These are phyloP conservation scores for Xylariaceae sp. DNA, from an alignment of 2,329 filamentous ascomycete species.

Conservation along the genomic window DNA sequence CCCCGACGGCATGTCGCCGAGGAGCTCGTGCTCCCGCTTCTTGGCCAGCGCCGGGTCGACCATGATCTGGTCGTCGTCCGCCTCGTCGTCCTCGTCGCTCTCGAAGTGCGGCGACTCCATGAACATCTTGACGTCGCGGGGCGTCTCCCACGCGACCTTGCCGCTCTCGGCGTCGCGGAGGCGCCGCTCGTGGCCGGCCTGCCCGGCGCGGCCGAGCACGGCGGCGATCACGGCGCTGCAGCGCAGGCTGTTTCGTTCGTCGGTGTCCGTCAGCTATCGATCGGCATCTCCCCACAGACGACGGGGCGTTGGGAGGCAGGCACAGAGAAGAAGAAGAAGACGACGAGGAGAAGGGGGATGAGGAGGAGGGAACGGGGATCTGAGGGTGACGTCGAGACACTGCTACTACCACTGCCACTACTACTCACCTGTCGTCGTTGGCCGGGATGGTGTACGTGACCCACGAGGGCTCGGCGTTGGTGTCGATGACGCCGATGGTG, in stretches of 20 bases:
- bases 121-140: constrained; percentile 33
- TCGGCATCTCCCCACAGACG: too few relatives aligned
- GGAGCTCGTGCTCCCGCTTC: too few relatives aligned
- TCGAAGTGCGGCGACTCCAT: too few relatives aligned
- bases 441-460: constrained; percentile 95
- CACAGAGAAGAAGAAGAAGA: neutral
- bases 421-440: constrained; percentile 82
- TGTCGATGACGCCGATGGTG: constrained; percentile 92
- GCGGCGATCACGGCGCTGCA: constrained; percentile 75
- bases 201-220: constrained; percentile 75
- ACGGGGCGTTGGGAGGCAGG: neutral
- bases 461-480: constrained; percentile 83
- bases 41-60: too few relatives aligned
- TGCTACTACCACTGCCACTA: too few relatives aligned
- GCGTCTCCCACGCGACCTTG: constrained; percentile 53
- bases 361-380: too few relatives aligned
- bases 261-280: too few relatives aligned
- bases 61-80: too few relatives aligned
- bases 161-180: constrained; percentile 55
- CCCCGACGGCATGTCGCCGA: too few relatives aligned
- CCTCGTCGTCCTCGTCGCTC: too few relatives aligned
- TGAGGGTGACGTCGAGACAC: too few relatives aligned
- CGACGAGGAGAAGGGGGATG: too few relatives aligned
- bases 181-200: constrained; percentile 65
- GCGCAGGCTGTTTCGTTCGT: constrained; percentile 60